Conservation (phyloP, 2,329 filamentous ascomycete genomes). For the Alternaria metachromatica region DNA sequence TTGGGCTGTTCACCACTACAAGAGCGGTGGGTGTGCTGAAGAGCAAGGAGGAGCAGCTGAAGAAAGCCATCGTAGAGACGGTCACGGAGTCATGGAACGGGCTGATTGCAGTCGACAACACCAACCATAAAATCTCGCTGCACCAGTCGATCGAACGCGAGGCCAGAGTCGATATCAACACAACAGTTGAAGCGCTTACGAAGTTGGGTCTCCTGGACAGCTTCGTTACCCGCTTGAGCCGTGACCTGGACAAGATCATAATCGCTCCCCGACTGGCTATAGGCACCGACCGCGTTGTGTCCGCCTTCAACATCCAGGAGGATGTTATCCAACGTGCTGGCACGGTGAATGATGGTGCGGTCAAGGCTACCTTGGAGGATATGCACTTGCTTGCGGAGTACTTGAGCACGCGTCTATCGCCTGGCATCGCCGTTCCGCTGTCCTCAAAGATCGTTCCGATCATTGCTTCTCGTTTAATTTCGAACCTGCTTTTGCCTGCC, state of each 20-base stretch:
- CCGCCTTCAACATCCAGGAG: conserved; percentile 41
- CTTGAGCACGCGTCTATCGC: conserved; percentile 59
- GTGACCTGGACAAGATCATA: conserved; percentile 67
- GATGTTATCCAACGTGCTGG: conserved; percentile 44
- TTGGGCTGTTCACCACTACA: conserved; percentile 68
- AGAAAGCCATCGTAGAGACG: conserved; percentile 68
- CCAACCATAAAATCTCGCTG: conserved; percentile 64
- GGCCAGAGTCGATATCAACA: conserved; percentile 38
- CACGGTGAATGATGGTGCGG: conserved; percentile 33
- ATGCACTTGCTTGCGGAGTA: conserved; percentile 56
- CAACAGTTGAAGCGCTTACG: conserved; percentile 44
- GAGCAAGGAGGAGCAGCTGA: conserved; percentile 69
- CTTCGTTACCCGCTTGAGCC: conserved; percentile 66
- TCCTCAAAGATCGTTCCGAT: conserved; percentile 74
- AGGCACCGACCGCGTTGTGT: conserved; percentile 44
- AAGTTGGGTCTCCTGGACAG: conserved; percentile 53
- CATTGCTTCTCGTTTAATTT: conserved; percentile 71
- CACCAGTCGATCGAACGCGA: conserved; percentile 54
- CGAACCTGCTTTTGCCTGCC: conserved; percentile 74
- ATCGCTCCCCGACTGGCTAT: conserved; percentile 63
- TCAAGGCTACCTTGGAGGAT: conserved; percentile 40
- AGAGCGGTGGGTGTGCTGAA: conserved; percentile 70
- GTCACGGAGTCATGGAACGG: conserved; percentile 75
- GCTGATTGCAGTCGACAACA: conserved; percentile 68
- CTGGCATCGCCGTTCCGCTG: conserved; percentile 59